phyloP scores from a whole-genome alignment of 352 stramenopile genomes.

The Phytophthora sojae region DNA sequence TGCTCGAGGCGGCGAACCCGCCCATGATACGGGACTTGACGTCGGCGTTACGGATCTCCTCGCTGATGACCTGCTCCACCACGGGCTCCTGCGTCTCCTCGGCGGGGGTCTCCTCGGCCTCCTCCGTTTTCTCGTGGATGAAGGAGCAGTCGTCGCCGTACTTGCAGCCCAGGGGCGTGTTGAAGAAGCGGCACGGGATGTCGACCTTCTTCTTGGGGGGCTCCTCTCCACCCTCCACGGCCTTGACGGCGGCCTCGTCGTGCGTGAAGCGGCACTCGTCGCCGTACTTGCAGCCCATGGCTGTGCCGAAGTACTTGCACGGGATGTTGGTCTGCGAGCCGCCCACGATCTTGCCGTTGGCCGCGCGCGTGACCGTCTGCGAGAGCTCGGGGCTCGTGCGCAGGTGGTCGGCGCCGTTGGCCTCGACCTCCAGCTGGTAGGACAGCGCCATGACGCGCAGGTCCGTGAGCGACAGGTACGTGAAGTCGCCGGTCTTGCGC shows the following conservation, averaged over 20 bases:
- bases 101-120: constrained; percentile 16
- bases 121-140: constrained; percentile 59
- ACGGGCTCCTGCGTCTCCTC: constrained; percentile 35
- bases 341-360: constrained; percentile 74
- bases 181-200: constrained; percentile 83
- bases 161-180: constrained; percentile 75
- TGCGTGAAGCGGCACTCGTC: constrained; percentile 85
- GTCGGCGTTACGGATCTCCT: constrained; percentile 76
- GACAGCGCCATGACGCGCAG: constrained; percentile 89
- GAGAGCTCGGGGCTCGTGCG: constrained; percentile 74
- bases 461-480: constrained; percentile 86
- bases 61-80: constrained; percentile 49
- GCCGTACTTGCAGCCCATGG: constrained; percentile 86
- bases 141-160: constrained; percentile 80
- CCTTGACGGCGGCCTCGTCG: constrained; percentile 40
- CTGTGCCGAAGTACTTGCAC: constrained; percentile 84
- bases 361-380: constrained; percentile 69
- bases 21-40: constrained; percentile 91
- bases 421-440: constrained; percentile 87
- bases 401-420: constrained; percentile 73
- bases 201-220: constrained; percentile 66
- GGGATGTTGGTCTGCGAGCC: constrained; percentile 54
- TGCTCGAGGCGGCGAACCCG: constrained; percentile 79
- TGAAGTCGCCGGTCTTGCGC: constrained; percentile 88
- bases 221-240: too few relatives aligned